Evolutionary conservation across 2,329 filamentous ascomycete genomes (phyloP).

Genomic region (Lachnellula willkommii): DNA sequence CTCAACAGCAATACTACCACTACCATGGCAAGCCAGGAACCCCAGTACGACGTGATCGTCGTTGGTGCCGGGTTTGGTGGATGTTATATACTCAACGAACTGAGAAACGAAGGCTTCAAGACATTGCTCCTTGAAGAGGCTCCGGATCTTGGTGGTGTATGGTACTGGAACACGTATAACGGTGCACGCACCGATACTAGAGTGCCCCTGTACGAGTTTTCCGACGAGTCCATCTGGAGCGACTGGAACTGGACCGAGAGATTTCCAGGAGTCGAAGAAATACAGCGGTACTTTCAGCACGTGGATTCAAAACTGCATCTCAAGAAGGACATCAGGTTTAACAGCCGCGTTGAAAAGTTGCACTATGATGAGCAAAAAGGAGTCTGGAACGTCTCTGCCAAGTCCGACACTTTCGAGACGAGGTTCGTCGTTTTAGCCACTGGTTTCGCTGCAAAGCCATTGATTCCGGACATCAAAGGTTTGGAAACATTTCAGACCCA

Average conservation of each 20-base stretch:
- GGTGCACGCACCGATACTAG: background rate
- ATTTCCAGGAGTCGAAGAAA: constrained; percentile 37
- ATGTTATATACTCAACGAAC: background rate
- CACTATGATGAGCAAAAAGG: constrained; percentile 34
- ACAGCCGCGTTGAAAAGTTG: constrained; percentile 37
- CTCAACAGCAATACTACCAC: too few relatives aligned
- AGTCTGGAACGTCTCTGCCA: constrained; percentile 37
- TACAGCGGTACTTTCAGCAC: constrained; percentile 43
- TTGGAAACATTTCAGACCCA: constrained; percentile 25
- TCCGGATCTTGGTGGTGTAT: background rate
- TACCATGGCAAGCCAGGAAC: too few relatives aligned
- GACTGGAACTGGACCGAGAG: constrained; percentile 42
- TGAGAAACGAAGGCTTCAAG: background rate
- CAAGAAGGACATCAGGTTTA: constrained; percentile 37
- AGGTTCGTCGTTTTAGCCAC: constrained; percentile 22
- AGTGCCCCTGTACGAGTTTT: background rate
- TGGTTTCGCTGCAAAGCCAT: constrained; percentile 23
- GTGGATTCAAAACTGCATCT: constrained; percentile 40
- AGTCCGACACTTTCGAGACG: constrained; percentile 27
- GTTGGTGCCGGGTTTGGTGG: background rate
- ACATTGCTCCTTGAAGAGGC: background rate
- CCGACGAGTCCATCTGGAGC: constrained; percentile 26
- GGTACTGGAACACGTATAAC: background rate
- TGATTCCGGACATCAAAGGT: constrained; percentile 24
- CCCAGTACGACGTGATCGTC: background rate